phyloP scores from a whole-genome alignment of 2,329 filamentous ascomycete species.

The Beauveria varroae region DNA sequence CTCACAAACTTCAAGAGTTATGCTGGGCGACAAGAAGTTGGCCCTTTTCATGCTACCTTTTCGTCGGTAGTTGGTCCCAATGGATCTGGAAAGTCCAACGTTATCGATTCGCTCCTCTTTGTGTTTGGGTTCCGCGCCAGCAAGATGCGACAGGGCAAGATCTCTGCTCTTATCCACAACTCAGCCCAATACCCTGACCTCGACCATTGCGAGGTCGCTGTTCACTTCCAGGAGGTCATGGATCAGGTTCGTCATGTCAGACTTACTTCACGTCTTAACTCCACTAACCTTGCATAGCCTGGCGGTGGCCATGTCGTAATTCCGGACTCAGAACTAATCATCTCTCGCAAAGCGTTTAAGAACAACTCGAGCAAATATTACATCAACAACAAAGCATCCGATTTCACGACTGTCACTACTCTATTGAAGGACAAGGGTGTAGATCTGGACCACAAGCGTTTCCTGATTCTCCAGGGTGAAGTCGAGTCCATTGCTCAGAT shows the following conservation, averaged over 20 bases:
- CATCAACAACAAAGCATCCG: constrained; percentile 83
- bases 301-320: constrained; percentile 68
- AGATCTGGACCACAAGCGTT: constrained; percentile 95
- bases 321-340: constrained; percentile 74
- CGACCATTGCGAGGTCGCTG: constrained; percentile 88
- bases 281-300: constrained; percentile 40
- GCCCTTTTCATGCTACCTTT: constrained; percentile 94
- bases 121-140: constrained; percentile 99
- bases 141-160: constrained; percentile 98
- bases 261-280: not conserved
- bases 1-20: constrained; percentile 99
- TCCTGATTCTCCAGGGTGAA: constrained; percentile 93
- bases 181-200: constrained; percentile 80
- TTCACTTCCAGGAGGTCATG: constrained; percentile 92
- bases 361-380: constrained; percentile 99
- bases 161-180: constrained; percentile 96
- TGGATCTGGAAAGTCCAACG: constrained; percentile 96
- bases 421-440: constrained; percentile 82
- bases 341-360: constrained; percentile 90
- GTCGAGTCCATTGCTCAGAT: constrained; percentile 99
- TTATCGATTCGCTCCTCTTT: constrained; percentile 95
- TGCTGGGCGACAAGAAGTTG: constrained; percentile 88
- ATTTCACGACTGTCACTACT: constrained; percentile 85
- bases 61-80: constrained; percentile 97
- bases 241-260: constrained; percentile 53